Conservation (phyloP, 768 basidiomycete genomes). For the Kwoniella mangroviensis region DNA sequence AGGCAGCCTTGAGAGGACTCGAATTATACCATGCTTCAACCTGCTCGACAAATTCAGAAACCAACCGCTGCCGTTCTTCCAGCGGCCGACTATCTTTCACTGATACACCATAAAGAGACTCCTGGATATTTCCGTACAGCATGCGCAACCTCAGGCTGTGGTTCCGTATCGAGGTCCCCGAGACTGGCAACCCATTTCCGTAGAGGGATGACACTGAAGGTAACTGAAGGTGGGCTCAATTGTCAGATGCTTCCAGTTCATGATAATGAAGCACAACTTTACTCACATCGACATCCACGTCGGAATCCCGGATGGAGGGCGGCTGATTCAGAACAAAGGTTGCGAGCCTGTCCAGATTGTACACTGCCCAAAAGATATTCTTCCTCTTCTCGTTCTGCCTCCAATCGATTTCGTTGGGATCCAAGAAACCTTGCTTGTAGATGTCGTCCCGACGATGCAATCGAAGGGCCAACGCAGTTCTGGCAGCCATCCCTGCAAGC, state of each 20-base stretch:
- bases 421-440: background rate
- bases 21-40: constrained; percentile 21
- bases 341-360: constrained; percentile 17
- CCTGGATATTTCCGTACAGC: constrained; percentile 17
- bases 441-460: constrained; percentile 25
- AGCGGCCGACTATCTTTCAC: constrained; percentile 4
- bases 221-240: too few relatives aligned
- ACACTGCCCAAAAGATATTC: constrained; percentile 28
- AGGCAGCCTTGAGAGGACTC: constrained; percentile 15
- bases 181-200: background rate
- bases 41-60: constrained; percentile 1
- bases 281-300: constrained; percentile 30
- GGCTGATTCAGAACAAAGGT: constrained; percentile 11
- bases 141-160: constrained; percentile 9
- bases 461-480: constrained; percentile 14
- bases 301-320: constrained; percentile 14
- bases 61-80: constrained; percentile 11
- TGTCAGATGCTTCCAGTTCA: too few relatives aligned
- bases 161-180: background rate
- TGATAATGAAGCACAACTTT: too few relatives aligned
- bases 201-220: too few relatives aligned
- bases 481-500: constrained; percentile 6
- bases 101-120: constrained; percentile 18
- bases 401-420: background rate
- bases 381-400: constrained; percentile 22